Conservation (phyloP, 148 eudicot species). For the Rhododendron kiyosumense region DNA sequence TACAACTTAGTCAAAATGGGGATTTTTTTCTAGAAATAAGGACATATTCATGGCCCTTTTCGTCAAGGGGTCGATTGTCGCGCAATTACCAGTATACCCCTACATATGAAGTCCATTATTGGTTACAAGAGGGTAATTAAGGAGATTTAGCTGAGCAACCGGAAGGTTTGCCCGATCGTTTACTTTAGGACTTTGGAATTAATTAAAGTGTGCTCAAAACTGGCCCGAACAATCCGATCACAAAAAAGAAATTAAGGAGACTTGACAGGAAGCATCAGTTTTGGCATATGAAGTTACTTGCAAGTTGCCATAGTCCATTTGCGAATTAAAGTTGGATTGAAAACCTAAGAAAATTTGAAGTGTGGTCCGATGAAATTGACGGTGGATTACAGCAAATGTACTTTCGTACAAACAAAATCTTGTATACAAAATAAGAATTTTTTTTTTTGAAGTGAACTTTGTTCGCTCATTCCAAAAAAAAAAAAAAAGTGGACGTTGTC, state of each 20-base stretch:
- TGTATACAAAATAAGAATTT: background rate
- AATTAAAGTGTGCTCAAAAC: too few species aligned
- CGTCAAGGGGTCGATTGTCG: background rate
- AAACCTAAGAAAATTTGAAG: background rate
- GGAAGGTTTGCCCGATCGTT: too few species aligned
- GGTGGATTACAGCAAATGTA: background rate
- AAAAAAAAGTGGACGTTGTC: too few species aligned
- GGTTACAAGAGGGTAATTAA: background rate
- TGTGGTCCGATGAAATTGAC: background rate
- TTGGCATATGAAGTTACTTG: background rate
- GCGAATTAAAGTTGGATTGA: background rate
- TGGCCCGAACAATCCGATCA: fast-evolving
- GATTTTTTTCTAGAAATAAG: background rate
- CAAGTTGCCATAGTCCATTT: background rate
- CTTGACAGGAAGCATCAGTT: background rate
- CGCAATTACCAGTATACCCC: background rate
- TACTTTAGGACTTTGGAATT: too few species aligned
- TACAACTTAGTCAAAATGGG: background rate
- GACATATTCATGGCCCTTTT: background rate
- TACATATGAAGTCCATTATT: background rate
- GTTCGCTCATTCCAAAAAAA: too few species aligned
- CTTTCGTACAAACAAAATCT: too few species aligned
- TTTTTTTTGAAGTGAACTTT: too few species aligned
- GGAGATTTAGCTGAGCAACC: too few species aligned
- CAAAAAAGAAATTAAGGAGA: background rate